A percentile compares a stretch with the other conserved stretches of the same genome.
phyloP scores from a whole-genome alignment of 805 yeast genomes.

The Pichia exigua region DNA sequence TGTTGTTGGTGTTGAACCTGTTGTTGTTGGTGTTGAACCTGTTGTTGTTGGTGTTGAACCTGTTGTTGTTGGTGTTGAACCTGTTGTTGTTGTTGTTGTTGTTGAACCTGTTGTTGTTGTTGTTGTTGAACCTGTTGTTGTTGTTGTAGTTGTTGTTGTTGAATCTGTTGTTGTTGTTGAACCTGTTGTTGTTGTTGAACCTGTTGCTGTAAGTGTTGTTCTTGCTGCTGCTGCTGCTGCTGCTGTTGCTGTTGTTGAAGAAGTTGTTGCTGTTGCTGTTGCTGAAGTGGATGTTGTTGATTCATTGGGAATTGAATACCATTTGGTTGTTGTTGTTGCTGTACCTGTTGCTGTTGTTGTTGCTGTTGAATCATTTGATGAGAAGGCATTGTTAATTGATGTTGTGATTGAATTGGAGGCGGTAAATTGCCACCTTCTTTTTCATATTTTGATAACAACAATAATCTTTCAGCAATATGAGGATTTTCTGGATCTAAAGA shows the following conservation, averaged over 20 bases:
- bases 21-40: constrained; percentile 3
- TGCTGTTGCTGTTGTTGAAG: neutral
- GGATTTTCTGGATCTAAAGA: constrained; percentile 90
- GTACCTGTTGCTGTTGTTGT: constrained; percentile 28
- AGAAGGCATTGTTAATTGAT: constrained; percentile 34
- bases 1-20: neutral
- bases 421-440: constrained; percentile 56
- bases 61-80: neutral
- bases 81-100: too few relatives aligned
- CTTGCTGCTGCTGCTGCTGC: constrained; percentile 2
- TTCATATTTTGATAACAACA: constrained; percentile 69
- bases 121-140: constrained; percentile 1
- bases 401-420: constrained; percentile 52
- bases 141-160: neutral
- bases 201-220: neutral
- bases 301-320: neutral
- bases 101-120: neutral
- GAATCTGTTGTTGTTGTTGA: neutral
- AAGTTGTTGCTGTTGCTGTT: constrained; percentile 18
- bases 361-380: constrained; percentile 33
- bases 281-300: too few relatives aligned
- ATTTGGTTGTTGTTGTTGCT: constrained; percentile 25
- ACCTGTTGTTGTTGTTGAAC: neutral
- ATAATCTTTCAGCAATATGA: constrained; percentile 87
- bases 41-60: constrained; percentile 9